Percentiles rank a stretch among this genome's conserved stretches.
Conservation (phyloP, 192 early-diverging fungal genomes). For the Funneliformis mosseae region DNA sequence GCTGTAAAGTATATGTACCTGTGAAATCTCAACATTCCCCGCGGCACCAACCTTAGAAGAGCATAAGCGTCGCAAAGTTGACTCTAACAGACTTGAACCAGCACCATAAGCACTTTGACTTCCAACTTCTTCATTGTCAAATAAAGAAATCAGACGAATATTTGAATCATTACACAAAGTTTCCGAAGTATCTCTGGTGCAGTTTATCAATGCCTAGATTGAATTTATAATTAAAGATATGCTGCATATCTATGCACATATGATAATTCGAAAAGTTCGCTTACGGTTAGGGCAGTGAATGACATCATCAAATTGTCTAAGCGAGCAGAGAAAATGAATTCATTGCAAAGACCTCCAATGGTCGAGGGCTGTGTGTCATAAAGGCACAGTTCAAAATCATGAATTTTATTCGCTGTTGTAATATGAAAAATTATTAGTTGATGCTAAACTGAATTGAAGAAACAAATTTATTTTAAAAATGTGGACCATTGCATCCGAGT, state of each 20-base stretch:
- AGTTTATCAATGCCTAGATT: conserved; percentile 54
- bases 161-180: conserved; percentile 64
- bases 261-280: neutral
- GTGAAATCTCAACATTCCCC: neutral
- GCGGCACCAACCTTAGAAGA: conserved; percentile 39
- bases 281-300: conserved; percentile 65
- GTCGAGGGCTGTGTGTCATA: conserved; percentile 91
- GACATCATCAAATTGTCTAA: conserved; percentile 97
- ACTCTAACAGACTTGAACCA: conserved; percentile 82
- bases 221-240: neutral
- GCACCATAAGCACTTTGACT: conserved; percentile 92
- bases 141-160: conserved; percentile 86
- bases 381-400: conserved; percentile 97
- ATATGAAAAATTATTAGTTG: neutral
- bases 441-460: neutral
- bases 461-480: neutral
- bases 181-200: conserved; percentile 37
- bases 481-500: conserved; percentile 56
- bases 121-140: conserved; percentile 99
- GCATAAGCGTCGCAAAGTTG: conserved; percentile 67
- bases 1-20: neutral
- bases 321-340: conserved; percentile 93
- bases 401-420: conserved; percentile 56
- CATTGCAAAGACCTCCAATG: conserved; percentile 88
- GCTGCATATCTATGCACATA: neutral